These are phyloP conservation scores for Colletotrichum caudatum DNA, from an alignment of 2,329 filamentous ascomycete genomes.

Conservation along the genomic window DNA sequence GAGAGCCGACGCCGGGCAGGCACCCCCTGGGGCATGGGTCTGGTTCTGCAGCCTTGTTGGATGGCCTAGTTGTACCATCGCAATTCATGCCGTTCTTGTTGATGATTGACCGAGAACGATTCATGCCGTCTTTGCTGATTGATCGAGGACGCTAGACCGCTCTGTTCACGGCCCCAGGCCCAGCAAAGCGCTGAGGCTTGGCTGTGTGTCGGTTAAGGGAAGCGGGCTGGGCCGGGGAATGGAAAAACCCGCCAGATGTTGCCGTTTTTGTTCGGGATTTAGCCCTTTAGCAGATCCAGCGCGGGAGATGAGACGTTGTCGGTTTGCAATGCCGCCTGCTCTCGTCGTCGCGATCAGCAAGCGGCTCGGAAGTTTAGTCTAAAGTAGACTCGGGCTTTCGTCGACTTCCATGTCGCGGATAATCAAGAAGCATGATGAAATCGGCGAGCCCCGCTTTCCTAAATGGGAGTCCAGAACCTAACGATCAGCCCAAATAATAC, in stretches of 20 bases:
- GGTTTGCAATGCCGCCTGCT: neutral
- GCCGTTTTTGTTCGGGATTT: conserved; percentile 14
- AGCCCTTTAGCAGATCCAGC: neutral
- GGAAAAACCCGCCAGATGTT: conserved; percentile 9
- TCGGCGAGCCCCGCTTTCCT: neutral
- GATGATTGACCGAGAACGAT: neutral
- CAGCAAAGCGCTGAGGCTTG: conserved; percentile 13
- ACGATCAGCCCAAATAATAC: neutral
- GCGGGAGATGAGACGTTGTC: neutral
- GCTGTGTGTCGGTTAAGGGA: neutral
- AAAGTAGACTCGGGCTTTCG: neutral
- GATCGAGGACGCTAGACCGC: neutral
- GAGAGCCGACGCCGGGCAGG: conserved; percentile 5
- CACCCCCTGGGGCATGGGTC: neutral
- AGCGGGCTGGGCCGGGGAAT: neutral
- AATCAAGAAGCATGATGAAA: neutral
- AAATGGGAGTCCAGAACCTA: neutral
- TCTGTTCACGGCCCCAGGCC: neutral
- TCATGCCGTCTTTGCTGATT: neutral
- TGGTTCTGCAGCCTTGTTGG: conserved; percentile 1
- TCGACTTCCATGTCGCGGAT: neutral
- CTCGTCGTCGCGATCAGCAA: neutral
- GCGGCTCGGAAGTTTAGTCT: neutral
- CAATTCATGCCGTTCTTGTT: neutral
- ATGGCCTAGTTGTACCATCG: neutral